phyloP scores from a whole-genome alignment of 176 grass and related monocot species.

The Eragrostis nindensis region DNA sequence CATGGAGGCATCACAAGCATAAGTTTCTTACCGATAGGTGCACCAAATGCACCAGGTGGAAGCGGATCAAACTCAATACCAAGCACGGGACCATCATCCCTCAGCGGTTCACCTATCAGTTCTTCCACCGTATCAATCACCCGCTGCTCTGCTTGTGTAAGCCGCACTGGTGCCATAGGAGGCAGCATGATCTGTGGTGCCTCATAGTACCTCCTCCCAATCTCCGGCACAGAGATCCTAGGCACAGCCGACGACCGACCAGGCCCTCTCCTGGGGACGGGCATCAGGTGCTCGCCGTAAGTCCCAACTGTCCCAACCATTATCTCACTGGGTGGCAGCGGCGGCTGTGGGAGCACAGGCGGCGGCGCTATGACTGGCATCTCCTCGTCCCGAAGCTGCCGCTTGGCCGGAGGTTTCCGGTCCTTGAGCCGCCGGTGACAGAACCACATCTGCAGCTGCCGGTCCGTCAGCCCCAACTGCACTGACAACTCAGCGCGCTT shows the following conservation, averaged over 20 bases:
- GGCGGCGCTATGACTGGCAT: slow-evolving; percentile 40
- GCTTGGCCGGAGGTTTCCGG: slow-evolving; percentile 56
- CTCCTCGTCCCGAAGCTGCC: slow-evolving; percentile 60
- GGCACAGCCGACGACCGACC: slow-evolving; percentile 61
- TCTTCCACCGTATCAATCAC: slow-evolving; percentile 62
- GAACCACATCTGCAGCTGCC: slow-evolving; percentile 99
- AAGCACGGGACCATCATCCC: slow-evolving; percentile 84
- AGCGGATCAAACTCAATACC: slow-evolving; percentile 83
- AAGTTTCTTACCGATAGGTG: slow-evolving; percentile 72
- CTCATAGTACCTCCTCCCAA: slow-evolving; percentile 70
- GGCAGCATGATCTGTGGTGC: slow-evolving; percentile 49
- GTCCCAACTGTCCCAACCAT: slow-evolving; percentile 20
- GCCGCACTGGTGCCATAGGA: slow-evolving; percentile 37
- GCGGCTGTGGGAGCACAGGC: slow-evolving; percentile 41
- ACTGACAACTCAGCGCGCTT: slow-evolving; percentile 65
- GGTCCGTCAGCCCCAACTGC: slow-evolving; percentile 72
- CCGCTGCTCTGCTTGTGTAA: slow-evolving; percentile 41
- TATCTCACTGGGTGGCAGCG: slow-evolving; percentile 47
- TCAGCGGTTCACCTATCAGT: slow-evolving; percentile 70
- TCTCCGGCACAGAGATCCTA: slow-evolving; percentile 60
- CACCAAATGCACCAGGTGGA: slow-evolving; percentile 91
- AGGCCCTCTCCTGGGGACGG: slow-evolving; percentile 39
- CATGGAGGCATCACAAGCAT: background rate
- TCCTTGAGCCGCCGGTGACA: slow-evolving; percentile 92
- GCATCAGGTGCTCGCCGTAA: slow-evolving; percentile 32